A percentile compares a stretch with the other conserved stretches of the same genome.
phyloP scores from a whole-genome alignment of 2,329 filamentous ascomycete genomes.

The Monosporascus sp. region DNA sequence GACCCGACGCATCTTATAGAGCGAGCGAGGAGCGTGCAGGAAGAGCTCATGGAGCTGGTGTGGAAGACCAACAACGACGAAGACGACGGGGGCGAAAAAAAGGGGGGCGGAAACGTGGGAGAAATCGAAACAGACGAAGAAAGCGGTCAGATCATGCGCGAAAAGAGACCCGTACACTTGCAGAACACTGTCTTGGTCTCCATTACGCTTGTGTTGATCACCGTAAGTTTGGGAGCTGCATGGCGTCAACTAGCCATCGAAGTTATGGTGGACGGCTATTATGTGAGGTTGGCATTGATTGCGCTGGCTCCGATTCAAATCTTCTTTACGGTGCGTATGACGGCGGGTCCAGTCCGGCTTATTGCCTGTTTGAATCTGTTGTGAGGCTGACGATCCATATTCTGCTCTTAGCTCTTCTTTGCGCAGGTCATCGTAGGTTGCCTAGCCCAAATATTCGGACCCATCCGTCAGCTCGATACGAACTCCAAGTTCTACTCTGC shows the following conservation, averaged over 20 bases:
- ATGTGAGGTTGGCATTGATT: conserved; percentile 59
- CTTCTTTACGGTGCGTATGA: conserved; percentile 58
- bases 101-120: conserved; percentile 32
- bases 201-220: conserved; percentile 61
- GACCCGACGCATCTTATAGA: conserved; percentile 66
- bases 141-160: conserved; percentile 60
- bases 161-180: conserved; percentile 62
- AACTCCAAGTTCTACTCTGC: conserved; percentile 85
- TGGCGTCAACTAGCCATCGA: conserved; percentile 67
- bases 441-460: conserved; percentile 70
- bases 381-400: not conserved
- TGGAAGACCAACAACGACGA: conserved; percentile 57
- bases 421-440: conserved; percentile 73
- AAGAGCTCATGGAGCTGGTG: conserved; percentile 71
- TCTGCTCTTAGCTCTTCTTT: conserved; percentile 56
- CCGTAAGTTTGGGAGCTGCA: conserved; percentile 62
- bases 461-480: conserved; percentile 64
- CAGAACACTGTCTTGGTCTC: conserved; percentile 66
- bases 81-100: conserved; percentile 53
- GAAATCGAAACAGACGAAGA: conserved; percentile 65
- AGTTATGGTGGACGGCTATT: conserved; percentile 59
- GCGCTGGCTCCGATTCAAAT: conserved; percentile 65
- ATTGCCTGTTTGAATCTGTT: not conserved
- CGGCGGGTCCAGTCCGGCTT: not conserved
- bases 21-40: conserved; percentile 68